Conservation (phyloP, 345 rosid species). For the Aquilaria yunnanensis region DNA sequence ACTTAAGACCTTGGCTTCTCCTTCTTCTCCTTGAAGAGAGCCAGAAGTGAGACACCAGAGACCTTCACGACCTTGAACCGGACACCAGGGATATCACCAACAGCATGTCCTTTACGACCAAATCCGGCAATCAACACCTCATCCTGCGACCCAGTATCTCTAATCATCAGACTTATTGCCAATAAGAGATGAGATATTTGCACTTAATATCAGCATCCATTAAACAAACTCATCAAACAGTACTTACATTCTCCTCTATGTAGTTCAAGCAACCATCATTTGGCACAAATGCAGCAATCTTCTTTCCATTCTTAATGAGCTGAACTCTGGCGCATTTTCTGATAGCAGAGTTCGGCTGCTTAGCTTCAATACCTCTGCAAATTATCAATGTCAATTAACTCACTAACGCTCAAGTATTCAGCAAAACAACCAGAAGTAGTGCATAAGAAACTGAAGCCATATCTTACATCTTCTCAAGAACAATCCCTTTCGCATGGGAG, state of each 20-base stretch:
- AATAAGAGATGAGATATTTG: background rate
- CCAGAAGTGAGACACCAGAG: conserved; percentile 66
- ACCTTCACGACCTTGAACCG: conserved; percentile 81
- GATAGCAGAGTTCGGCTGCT: conserved; percentile 76
- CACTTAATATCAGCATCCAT: background rate
- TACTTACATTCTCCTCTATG: conserved; percentile 55
- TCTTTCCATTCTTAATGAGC: conserved; percentile 63
- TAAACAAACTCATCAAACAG: background rate
- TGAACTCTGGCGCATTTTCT: conserved; percentile 71
- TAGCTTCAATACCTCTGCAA: conserved; percentile 36
- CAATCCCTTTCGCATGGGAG: conserved; percentile 69
- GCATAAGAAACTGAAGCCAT: background rate
- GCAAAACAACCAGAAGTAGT: background rate
- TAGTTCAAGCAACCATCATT: conserved; percentile 62
- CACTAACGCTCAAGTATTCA: background rate
- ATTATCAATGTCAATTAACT: background rate
- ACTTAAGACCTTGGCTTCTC: conserved; percentile 47
- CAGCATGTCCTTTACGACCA: conserved; percentile 71
- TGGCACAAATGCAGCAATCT: conserved; percentile 64
- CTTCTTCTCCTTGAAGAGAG: conserved; percentile 47
- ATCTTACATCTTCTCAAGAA: conserved; percentile 58
- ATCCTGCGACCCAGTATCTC: conserved; percentile 29
- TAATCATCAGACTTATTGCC: background rate
- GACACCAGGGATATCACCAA: conserved; percentile 81
- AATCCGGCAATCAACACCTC: conserved; percentile 75